Base-by-base conservation (phyloP, 805 yeast species). In the Kuraishia capsulata region DNA sequence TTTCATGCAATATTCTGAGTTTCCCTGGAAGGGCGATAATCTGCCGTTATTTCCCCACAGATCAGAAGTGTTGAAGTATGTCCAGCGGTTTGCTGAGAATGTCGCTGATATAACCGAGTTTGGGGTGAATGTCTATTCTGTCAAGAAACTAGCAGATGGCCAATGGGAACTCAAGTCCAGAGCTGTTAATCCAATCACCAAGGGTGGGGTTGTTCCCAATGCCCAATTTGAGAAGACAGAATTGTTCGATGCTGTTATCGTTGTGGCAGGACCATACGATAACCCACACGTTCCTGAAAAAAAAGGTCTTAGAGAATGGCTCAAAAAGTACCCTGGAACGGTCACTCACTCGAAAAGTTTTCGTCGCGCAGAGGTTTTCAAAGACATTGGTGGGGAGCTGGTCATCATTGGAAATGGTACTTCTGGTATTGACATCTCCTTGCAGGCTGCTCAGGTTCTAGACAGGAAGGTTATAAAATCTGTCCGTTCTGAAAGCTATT, bases 341-440 rank as follows among this genome's bases (percentile, higher is more conserved):
- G 56, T 81, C 2, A 46, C 61, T 2, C 90, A 82, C 54, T 69
- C 88, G 6, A 76, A 76, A 42, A 56, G 66, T 28, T 82, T 65
- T 50, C 67, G 77, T 39, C 54, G 54, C 16, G 68, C 76, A 0
- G 62, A 61, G 1, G 64, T 61, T 49, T 67, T 52, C 43, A 47
- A 51, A 4, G 57, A 62, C 19, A 56, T 63, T 33, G 66, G 57
- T 24, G 53, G 58, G n/a, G 39, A 47, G n/a, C 75, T 79, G 13
- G 54, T 84, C 33, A 69, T 84, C 5, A 73, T 85, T 13, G 95
- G 95, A 0, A 80, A 77, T 46, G 76, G 79, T 3, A 78, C 89
- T 2, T 76, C 85, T 29, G 94, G 87, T 11, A 69, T 74, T 13
- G 95, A 85, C 49, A 62, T 83, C 30, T 72, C 86, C 2, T 69